Percentiles rank a stretch among this genome's conserved stretches.
These are phyloP conservation scores for Cinnamomum chago DNA, from an alignment of 164 flowering plant genomes.

Conservation along the genomic window DNA sequence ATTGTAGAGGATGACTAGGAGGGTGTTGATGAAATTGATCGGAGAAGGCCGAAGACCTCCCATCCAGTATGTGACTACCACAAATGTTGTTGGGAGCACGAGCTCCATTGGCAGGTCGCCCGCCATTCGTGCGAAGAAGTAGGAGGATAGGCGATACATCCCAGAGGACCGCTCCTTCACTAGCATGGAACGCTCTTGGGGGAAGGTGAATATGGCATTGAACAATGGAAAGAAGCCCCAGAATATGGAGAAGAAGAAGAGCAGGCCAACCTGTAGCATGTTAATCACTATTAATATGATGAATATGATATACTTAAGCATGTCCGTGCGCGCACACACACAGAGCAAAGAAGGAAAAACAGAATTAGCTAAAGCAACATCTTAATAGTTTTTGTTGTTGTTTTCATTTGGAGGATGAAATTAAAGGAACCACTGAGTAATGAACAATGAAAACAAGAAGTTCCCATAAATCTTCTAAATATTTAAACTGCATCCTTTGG, in stretches of 20 bases:
- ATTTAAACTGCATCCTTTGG: too few relatives aligned
- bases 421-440: background rate
- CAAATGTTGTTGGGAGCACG: constrained; percentile 71
- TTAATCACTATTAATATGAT: background rate
- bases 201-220: constrained; percentile 85
- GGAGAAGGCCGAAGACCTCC: constrained; percentile 75
- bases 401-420: background rate
- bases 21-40: constrained; percentile 45
- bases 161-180: constrained; percentile 73
- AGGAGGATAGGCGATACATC: constrained; percentile 89
- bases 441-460: background rate
- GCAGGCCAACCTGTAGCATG: constrained; percentile 62
- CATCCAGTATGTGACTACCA: constrained; percentile 75
- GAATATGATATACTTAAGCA: background rate
- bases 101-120: constrained; percentile 96
- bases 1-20: constrained; percentile 57
- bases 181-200: constrained; percentile 78
- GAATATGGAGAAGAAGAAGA: constrained; percentile 89
- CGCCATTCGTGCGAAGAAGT: constrained; percentile 62
- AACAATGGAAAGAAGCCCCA: constrained; percentile 95
- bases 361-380: background rate
- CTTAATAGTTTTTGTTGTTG: background rate
- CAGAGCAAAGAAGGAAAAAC: too few relatives aligned
- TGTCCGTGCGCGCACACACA: background rate
- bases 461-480: too few relatives aligned